phyloP scores from a whole-genome alignment of 345 rosid species.

The Hibiscus mutabilis region DNA sequence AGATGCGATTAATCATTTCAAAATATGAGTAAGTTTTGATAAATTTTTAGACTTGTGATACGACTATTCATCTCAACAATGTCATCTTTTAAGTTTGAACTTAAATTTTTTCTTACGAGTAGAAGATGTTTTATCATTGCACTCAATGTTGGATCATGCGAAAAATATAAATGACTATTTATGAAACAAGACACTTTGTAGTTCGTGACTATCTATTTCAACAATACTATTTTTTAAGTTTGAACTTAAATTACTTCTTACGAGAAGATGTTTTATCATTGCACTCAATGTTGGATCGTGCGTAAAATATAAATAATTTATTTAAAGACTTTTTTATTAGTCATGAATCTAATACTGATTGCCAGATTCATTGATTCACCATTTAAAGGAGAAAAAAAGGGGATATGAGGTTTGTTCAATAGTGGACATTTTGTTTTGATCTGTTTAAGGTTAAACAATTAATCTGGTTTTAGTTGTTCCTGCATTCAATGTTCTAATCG shows the following conservation, averaged over 20 bases:
- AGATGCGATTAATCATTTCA: not conserved
- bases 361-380: not conserved
- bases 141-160: not conserved
- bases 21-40: too few species aligned
- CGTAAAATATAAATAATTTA: not conserved
- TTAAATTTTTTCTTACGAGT: too few species aligned
- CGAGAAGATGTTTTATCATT: too few species aligned
- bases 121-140: not conserved
- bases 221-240: too few species aligned
- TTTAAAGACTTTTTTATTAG: not conserved
- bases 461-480: not conserved
- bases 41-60: too few species aligned
- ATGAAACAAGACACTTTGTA: too few species aligned
- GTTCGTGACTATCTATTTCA: too few species aligned
- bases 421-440: not conserved
- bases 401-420: not conserved
- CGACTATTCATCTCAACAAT: too few species aligned
- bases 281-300: not conserved
- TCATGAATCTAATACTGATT: not conserved
- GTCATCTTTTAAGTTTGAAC: too few species aligned
- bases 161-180: too few species aligned
- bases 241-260: too few species aligned
- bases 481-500: not conserved
- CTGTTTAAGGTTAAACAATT: constrained; percentile 3
- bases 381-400: not conserved